Conservation (phyloP, 139 green algal genomes). For the Desmodesmus armatus region DNA sequence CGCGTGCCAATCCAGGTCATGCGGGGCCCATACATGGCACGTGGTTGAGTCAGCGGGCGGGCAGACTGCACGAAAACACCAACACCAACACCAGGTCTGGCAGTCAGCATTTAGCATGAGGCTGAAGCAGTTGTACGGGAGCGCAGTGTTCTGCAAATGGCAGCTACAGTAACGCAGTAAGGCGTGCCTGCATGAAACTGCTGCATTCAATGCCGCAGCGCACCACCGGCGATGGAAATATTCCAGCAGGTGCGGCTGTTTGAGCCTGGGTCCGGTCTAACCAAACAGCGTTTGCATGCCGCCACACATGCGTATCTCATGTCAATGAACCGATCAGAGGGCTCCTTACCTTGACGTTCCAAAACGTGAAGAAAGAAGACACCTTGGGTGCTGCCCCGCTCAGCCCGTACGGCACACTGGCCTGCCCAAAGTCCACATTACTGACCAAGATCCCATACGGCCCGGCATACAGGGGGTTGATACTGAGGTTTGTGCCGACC, state of each 20-base stretch:
- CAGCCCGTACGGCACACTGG: background rate
- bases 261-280: too few relatives aligned
- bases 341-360: conserved; percentile 39
- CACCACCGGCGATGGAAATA: too few relatives aligned
- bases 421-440: conserved; percentile 34
- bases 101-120: background rate
- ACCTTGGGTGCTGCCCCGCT: conserved; percentile 35
- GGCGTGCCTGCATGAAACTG: background rate
- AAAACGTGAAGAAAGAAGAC: conserved; percentile 31
- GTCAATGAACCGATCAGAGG: too few relatives aligned
- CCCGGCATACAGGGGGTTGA: conserved; percentile 35
- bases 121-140: background rate
- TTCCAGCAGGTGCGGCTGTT: too few relatives aligned
- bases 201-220: background rate
- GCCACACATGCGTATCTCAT: too few relatives aligned
- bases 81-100: background rate
- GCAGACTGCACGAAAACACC: conserved; percentile 3
- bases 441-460: conserved; percentile 34
- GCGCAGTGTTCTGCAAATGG: too few relatives aligned
- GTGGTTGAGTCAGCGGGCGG: background rate
- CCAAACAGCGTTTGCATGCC: too few relatives aligned
- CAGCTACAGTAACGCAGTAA: too few relatives aligned
- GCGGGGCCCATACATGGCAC: conserved; percentile 21
- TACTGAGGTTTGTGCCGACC: conserved; percentile 6
- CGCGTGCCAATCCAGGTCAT: conserved; percentile 26